These are phyloP conservation scores for Stephanodiscus minutulus DNA, from an alignment of 108 stramenopile genomes.

Conservation along the genomic window DNA sequence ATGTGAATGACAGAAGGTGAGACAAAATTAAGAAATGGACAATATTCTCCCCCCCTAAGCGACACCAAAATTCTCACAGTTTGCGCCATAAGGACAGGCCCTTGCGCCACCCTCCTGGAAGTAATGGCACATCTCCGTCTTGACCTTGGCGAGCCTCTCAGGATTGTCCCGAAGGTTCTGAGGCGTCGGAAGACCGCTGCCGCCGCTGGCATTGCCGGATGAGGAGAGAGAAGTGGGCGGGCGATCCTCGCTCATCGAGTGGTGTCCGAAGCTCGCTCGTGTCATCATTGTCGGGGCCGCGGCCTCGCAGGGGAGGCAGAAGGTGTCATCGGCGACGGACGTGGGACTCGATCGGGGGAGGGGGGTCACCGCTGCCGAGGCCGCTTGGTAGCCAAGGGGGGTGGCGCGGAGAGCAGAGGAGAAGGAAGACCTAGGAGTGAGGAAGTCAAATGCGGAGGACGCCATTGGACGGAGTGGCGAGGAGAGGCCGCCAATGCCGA, in stretches of 20 bases:
- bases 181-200: constrained; percentile 24
- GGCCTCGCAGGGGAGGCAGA: neutral
- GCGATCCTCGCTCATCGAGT: neutral
- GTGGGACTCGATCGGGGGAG: neutral
- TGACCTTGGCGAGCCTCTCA: constrained; percentile 37
- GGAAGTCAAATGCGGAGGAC: neutral
- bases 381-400: neutral
- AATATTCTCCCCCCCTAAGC: neutral
- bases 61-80: constrained; percentile 8
- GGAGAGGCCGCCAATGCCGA: too few relatives aligned
- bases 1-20: neutral
- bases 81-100: constrained; percentile 31
- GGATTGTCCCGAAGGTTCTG: constrained; percentile 41
- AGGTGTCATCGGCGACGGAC: neutral
- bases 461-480: neutral
- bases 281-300: neutral
- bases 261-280: neutral
- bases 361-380: neutral
- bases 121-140: constrained; percentile 34
- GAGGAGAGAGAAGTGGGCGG: neutral
- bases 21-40: neutral
- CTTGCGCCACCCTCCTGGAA: constrained; percentile 14
- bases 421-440: neutral
- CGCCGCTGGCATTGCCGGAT: neutral
- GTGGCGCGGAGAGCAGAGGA: neutral